A percentile compares a stretch with the other conserved stretches of the same genome.
Conservation (phyloP, 176 grass and related monocot species). For the Saccharum officinarum region DNA sequence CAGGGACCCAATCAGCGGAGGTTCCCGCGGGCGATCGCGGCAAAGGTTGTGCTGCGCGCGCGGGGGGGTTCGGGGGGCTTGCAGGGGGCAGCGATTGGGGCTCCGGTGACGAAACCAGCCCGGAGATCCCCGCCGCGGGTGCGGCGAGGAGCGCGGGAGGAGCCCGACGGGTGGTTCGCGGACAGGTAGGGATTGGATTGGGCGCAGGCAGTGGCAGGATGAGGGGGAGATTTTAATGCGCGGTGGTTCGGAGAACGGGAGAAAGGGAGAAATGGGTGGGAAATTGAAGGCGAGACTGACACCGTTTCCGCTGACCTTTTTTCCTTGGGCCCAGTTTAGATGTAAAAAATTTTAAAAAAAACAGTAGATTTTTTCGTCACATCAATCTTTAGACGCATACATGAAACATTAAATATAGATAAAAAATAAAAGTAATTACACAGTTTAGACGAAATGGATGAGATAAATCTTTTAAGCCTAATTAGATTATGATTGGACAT, state of each 20-base stretch:
- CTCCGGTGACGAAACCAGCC: background rate
- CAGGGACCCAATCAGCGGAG: background rate
- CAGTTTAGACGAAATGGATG: no score
- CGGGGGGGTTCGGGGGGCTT: background rate
- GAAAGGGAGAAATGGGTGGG: background rate
- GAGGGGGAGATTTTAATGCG: constrained; percentile 18
- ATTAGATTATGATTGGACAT: no score
- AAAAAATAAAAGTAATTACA: no score
- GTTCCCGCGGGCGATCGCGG: background rate
- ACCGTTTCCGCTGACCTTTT: background rate
- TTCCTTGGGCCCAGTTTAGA: no score
- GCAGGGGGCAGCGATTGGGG: background rate
- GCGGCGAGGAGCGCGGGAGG: background rate
- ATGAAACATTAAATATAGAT: no score
- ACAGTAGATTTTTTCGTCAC: no score
- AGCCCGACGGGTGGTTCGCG: background rate
- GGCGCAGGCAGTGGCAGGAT: background rate
- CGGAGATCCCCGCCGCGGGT: constrained; percentile 22
- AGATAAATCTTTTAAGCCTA: no score
- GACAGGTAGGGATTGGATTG: background rate
- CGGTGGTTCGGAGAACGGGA: background rate
- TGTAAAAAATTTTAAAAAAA: no score
- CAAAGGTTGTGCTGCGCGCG: background rate
- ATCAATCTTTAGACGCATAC: no score
- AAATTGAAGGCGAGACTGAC: constrained; percentile 27